Conservation (phyloP, 2,329 filamentous ascomycete species). For the Botrytis paeoniae region DNA sequence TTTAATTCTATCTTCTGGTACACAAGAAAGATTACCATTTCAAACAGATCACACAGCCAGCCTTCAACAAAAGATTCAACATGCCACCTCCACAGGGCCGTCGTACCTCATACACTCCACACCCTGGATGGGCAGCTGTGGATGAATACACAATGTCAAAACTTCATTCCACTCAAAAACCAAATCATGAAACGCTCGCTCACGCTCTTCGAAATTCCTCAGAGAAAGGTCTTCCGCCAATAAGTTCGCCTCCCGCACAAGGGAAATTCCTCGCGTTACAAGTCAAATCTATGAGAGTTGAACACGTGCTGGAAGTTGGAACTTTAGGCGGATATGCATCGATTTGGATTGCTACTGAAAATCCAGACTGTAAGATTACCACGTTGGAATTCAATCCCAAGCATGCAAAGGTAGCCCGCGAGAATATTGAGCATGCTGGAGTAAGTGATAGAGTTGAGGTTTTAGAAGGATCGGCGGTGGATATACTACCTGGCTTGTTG, state of each 20-base stretch:
- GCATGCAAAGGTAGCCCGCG: background rate
- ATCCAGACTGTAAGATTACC: background rate
- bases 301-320: slow-evolving; percentile 51
- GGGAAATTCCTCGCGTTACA: slow-evolving; percentile 44
- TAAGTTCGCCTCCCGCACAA: slow-evolving; percentile 39
- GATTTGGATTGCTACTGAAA: slow-evolving; percentile 35
- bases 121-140: background rate
- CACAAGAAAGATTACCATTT: background rate
- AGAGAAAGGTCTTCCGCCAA: slow-evolving; percentile 40
- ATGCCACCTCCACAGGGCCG: background rate
- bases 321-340: slow-evolving; percentile 53
- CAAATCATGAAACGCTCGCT: background rate
- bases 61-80: background rate
- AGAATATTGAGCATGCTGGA: background rate
- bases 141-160: slow-evolving; percentile 18
- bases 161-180: slow-evolving; percentile 32
- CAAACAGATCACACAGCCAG: background rate
- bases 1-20: background rate
- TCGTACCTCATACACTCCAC: background rate
- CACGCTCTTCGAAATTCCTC: slow-evolving; percentile 38
- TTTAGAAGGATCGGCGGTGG: background rate
- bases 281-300: slow-evolving; percentile 39
- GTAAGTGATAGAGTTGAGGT: slow-evolving; percentile 4
- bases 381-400: background rate
- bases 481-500: background rate